These are phyloP conservation scores for Monilinia laxa DNA, from an alignment of 2,329 filamentous ascomycete species.

Conservation along the genomic window DNA sequence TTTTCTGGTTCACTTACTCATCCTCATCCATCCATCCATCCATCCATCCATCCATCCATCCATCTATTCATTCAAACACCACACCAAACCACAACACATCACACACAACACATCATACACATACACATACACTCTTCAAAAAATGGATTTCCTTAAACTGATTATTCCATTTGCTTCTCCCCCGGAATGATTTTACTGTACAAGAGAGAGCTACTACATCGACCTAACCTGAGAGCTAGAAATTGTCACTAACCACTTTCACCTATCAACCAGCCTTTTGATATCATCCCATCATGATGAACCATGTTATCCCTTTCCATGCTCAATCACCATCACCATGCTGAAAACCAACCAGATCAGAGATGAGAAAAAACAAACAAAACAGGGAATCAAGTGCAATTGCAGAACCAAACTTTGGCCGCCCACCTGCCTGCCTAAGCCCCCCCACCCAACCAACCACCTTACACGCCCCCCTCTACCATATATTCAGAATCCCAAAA, in stretches of 20 bases:
- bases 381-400: neutral
- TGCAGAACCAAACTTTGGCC: conserved; percentile 19
- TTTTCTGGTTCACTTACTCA: too few species aligned
- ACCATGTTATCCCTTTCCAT: conserved; percentile 12
- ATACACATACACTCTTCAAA: neutral
- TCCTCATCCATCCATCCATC: neutral
- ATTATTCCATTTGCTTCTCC: conserved; percentile 6
- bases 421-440: conserved; percentile 15
- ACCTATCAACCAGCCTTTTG: conserved; percentile 12
- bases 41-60: too few species aligned
- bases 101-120: too few species aligned
- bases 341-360: conserved; percentile 9
- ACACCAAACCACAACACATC: too few species aligned
- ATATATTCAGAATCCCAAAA: conserved; percentile 15
- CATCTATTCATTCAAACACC: too few species aligned
- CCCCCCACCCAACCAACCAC: conserved; percentile 4
- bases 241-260: conserved; percentile 1
- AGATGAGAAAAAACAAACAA: conserved; percentile 5
- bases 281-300: conserved; percentile 18
- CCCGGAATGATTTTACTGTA: conserved; percentile 17
- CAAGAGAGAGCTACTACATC: conserved; percentile 20
- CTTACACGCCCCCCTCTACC: conserved; percentile 18
- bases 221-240: conserved; percentile 14
- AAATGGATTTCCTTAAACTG: neutral
- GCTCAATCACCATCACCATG: conserved; percentile 19